Evolutionary conservation across 2,329 filamentous ascomycete genomes (phyloP).

Genomic region (Claviceps capensis): DNA sequence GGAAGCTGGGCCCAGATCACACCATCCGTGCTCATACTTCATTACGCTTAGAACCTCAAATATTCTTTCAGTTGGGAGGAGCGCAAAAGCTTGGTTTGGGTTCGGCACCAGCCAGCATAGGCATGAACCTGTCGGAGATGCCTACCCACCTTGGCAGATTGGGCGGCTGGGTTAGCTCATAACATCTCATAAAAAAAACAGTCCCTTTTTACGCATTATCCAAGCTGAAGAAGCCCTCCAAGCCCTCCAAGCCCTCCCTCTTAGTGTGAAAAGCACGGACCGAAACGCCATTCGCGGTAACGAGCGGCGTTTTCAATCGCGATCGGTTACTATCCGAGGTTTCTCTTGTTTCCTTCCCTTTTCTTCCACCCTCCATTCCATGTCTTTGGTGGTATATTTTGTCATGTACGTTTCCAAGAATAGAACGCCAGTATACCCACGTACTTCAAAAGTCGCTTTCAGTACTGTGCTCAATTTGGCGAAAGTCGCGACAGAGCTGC

Average conservation of each 20-base stretch:
- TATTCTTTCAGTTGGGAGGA: not conserved
- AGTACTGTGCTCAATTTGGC: too few relatives aligned
- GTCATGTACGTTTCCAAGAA: not conserved
- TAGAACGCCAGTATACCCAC: not conserved
- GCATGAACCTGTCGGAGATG: not conserved
- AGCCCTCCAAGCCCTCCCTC: too few relatives aligned
- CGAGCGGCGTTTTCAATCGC: not conserved
- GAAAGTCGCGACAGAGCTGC: too few relatives aligned
- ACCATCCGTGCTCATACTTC: not conserved
- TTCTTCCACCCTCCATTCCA: not conserved
- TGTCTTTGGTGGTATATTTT: not conserved
- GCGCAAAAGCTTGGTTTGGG: not conserved
- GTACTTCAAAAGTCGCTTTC: too few relatives aligned
- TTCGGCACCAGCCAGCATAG: not conserved
- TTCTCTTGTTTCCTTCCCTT: not conserved
- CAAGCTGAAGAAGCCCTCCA: not conserved
- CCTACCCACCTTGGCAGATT: constrained; percentile 1
- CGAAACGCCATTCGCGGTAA: not conserved
- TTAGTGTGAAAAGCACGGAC: not conserved
- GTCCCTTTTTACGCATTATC: not conserved
- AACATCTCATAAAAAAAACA: not conserved
- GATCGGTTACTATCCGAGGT: constrained; percentile 2
- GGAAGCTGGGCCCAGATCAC: not conserved
- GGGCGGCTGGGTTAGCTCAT: not conserved
- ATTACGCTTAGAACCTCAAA: not conserved